A percentile compares a stretch with the other conserved stretches of the same genome.
Conservation (phyloP, 2,329 filamentous ascomycete species). For the Beauveria sp. region DNA sequence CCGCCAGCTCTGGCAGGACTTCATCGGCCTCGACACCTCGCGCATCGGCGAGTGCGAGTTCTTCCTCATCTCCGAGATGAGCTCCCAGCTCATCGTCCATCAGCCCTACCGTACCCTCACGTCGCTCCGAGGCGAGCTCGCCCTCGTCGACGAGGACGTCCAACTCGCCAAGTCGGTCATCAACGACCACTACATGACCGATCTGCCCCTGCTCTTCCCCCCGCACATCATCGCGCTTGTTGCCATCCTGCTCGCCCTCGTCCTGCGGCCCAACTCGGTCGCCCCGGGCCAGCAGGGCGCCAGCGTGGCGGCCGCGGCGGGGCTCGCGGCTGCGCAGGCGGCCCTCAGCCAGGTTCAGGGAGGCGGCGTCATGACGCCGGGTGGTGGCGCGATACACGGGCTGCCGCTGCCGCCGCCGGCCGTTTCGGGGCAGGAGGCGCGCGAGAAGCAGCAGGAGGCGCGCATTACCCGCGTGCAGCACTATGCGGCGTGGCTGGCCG, state of each 20-base stretch:
- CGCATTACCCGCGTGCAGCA: constrained; percentile 58
- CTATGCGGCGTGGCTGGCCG: constrained; percentile 71
- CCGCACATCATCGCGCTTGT: constrained; percentile 88
- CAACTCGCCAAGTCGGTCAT: constrained; percentile 74
- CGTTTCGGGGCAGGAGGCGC: constrained; percentile 23
- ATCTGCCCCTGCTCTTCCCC: constrained; percentile 75
- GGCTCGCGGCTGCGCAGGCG: constrained; percentile 42
- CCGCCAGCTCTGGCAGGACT: constrained; percentile 74
- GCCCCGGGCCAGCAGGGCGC: constrained; percentile 22
- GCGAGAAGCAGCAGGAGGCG: constrained; percentile 44
- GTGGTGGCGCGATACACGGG: background rate
- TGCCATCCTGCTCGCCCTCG: constrained; percentile 75
- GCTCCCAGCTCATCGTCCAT: constrained; percentile 80
- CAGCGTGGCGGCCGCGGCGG: constrained; percentile 28
- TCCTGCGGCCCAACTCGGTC: constrained; percentile 55
- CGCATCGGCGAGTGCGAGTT: constrained; percentile 93
- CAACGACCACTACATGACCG: constrained; percentile 89
- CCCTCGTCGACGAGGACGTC: constrained; percentile 69
- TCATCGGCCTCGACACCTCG: constrained; percentile 67
- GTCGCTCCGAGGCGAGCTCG: constrained; percentile 61
- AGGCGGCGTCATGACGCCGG: constrained; percentile 6
- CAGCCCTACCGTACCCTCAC: constrained; percentile 81
- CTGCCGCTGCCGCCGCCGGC: background rate
- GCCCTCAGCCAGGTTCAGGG: constrained; percentile 41
- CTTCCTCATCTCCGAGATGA: constrained; percentile 83